phyloP scores from a whole-genome alignment of 2,329 filamentous ascomycete genomes.

The Claviceps sp. region DNA sequence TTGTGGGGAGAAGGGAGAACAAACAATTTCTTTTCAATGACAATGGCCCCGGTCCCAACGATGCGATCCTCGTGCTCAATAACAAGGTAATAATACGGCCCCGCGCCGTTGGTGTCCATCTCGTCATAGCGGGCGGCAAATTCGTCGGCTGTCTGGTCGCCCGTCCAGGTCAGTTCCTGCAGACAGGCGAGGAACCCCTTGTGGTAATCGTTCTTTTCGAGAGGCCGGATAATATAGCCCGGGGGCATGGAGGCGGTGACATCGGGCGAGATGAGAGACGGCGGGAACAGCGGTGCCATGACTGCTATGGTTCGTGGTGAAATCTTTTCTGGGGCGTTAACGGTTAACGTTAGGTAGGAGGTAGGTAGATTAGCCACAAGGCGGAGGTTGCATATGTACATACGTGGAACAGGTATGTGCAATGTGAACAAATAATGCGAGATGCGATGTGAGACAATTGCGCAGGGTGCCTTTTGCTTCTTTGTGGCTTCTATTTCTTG shows the following conservation, averaged over 20 bases:
- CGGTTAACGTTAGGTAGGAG: too few relatives aligned
- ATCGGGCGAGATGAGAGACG: slow-evolving; percentile 50
- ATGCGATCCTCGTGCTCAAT: slow-evolving; percentile 50
- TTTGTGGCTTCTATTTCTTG: too few relatives aligned
- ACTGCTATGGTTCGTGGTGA: not conserved
- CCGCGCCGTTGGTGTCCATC: slow-evolving; percentile 21
- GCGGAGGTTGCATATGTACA: too few relatives aligned
- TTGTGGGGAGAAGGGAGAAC: slow-evolving; percentile 9
- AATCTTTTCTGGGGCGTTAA: too few relatives aligned
- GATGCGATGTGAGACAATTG: too few relatives aligned
- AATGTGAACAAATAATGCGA: too few relatives aligned
- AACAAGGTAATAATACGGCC: slow-evolving; percentile 58
- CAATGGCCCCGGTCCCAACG: slow-evolving; percentile 61
- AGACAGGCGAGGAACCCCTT: slow-evolving; percentile 65
- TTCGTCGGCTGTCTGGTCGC: slow-evolving; percentile 51
- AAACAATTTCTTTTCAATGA: slow-evolving; percentile 70
- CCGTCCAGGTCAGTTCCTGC: slow-evolving; percentile 63
- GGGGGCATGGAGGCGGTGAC: slow-evolving; percentile 48
- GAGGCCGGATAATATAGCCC: slow-evolving; percentile 57
- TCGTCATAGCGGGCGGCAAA: slow-evolving; percentile 60
- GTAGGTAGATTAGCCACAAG: too few relatives aligned
- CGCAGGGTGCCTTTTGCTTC: too few relatives aligned
- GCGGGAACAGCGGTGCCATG: slow-evolving; percentile 42
- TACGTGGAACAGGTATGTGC: too few relatives aligned
- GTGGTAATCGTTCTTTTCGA: slow-evolving; percentile 53